These are phyloP conservation scores for Annona cherimola DNA, from an alignment of 164 flowering plant species.

Conservation along the genomic window DNA sequence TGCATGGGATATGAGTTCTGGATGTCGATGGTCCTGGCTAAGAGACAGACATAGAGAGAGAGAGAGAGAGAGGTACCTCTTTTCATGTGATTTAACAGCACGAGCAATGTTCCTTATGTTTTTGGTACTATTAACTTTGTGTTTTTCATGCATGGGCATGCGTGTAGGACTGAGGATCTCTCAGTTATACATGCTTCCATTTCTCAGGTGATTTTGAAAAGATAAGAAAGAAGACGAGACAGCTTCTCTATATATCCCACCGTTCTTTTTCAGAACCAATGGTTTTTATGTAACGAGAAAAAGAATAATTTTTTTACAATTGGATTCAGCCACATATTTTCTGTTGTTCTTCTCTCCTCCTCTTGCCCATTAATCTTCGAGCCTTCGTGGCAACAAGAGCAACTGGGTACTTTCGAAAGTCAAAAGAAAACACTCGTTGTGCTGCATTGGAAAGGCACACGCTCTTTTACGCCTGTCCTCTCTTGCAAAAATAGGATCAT, in stretches of 20 bases:
- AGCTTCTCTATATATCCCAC: slow-evolving; percentile 1
- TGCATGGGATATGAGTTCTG: slow-evolving; percentile 29
- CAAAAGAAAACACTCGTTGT: neutral
- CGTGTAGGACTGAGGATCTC: slow-evolving; percentile 10
- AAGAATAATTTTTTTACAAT: too few relatives aligned
- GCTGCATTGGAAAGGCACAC: neutral
- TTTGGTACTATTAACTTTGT: slow-evolving; percentile 38
- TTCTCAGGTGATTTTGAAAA: slow-evolving; percentile 6
- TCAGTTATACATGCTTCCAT: slow-evolving; percentile 1
- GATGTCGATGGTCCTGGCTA: slow-evolving; percentile 23
- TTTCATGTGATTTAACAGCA: slow-evolving; percentile 63
- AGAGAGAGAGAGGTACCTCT: slow-evolving; percentile 24
- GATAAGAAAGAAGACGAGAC: neutral
- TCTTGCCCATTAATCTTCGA: neutral
- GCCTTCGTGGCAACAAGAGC: neutral
- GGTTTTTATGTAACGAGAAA: neutral
- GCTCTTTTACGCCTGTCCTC: neutral
- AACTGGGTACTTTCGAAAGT: neutral
- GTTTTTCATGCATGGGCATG: slow-evolving; percentile 12
- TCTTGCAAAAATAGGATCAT: too few relatives aligned
- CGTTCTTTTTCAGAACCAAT: neutral
- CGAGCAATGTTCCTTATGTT: slow-evolving; percentile 65
- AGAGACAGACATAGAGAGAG: too few relatives aligned
- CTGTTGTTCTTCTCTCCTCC: too few relatives aligned
- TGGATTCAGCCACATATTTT: neutral